Conservation (phyloP, 768 basidiomycete genomes). For the Tylopilus vinaceipallidus region DNA sequence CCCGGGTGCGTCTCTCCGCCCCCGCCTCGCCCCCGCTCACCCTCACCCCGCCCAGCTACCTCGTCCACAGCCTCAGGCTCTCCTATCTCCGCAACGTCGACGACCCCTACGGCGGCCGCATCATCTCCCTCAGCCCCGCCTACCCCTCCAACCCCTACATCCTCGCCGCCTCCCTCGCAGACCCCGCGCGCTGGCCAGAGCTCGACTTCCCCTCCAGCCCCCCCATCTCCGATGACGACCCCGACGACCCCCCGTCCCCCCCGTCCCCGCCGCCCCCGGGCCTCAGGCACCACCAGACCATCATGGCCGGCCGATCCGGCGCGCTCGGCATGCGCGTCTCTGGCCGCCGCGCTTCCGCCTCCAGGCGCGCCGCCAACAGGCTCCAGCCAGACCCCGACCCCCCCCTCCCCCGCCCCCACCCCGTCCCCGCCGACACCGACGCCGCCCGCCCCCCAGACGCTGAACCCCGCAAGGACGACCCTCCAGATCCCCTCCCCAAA, state of each 20-base stretch:
- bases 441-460: conserved; percentile 8
- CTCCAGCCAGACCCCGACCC: too few relatives aligned
- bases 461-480: conserved; percentile 12
- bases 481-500: conserved; percentile 42
- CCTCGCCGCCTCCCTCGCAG: conserved; percentile 73
- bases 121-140: conserved; percentile 76
- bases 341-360: conserved; percentile 56
- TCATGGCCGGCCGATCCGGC: conserved; percentile 72
- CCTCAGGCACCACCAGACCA: conserved; percentile 86
- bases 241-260: conserved; percentile 24
- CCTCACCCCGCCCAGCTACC: conserved; percentile 42
- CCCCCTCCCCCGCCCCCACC: conserved; percentile 15
- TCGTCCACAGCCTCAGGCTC: conserved; percentile 83
- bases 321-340: conserved; percentile 75
- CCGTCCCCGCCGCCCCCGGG: conserved; percentile 35
- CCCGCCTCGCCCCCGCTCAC: neutral
- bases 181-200: conserved; percentile 83
- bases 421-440: conserved; percentile 12
- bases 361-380: conserved; percentile 40
- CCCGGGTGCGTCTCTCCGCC: conserved; percentile 45
- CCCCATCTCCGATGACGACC: conserved; percentile 69
- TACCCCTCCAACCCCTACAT: conserved; percentile 85
- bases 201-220: conserved; percentile 70
- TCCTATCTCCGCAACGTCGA: conserved; percentile 87
- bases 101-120: conserved; percentile 78